phyloP scores from a whole-genome alignment of 2,329 filamentous ascomycete genomes.

The Cladosporium sp. region DNA sequence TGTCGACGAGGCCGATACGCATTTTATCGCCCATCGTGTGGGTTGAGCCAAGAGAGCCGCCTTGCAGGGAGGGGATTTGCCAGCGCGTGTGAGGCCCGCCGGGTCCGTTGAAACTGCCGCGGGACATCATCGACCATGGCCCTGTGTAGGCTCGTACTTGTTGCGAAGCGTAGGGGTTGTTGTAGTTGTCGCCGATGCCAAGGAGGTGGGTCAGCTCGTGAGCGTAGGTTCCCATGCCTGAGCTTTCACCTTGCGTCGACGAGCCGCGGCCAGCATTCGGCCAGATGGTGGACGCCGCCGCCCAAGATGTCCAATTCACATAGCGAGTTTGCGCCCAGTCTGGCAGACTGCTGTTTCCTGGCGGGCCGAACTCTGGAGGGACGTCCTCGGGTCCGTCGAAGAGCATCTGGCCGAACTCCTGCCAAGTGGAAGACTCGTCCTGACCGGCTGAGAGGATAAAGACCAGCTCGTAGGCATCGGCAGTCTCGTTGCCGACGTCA shows the following conservation, averaged over 20 bases:
- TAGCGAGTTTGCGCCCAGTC: conserved; percentile 51
- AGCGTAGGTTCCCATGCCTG: conserved; percentile 51
- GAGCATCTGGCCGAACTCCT: conserved; percentile 54
- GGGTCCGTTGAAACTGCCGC: conserved; percentile 51
- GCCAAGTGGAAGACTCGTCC: conserved; percentile 54
- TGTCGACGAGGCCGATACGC: conserved; percentile 46
- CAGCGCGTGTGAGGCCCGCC: conserved; percentile 52
- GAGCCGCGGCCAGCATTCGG: conserved; percentile 51
- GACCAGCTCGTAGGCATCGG: conserved; percentile 47
- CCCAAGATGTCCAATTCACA: conserved; percentile 53
- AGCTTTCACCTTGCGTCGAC: conserved; percentile 51
- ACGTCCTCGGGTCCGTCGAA: conserved; percentile 47
- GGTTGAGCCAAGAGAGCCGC: conserved; percentile 47
- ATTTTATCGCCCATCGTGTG: conserved; percentile 53
- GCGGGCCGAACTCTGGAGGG: conserved; percentile 48
- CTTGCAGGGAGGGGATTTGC: conserved; percentile 49
- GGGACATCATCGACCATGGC: conserved; percentile 51
- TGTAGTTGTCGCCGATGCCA: conserved; percentile 53
- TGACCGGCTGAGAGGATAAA: conserved; percentile 54
- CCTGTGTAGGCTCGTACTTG: conserved; percentile 48
- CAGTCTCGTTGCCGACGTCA: conserved; percentile 50
- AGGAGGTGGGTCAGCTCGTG: conserved; percentile 52
- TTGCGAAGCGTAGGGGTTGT: conserved; percentile 49
- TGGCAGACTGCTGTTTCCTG: conserved; percentile 35
- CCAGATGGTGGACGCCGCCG: conserved; percentile 49